A percentile compares a stretch with the other conserved stretches of the same genome.
Evolutionary conservation across 768 basidiomycete genomes (phyloP).

Genomic region (Amanita fuliginea): DNA sequence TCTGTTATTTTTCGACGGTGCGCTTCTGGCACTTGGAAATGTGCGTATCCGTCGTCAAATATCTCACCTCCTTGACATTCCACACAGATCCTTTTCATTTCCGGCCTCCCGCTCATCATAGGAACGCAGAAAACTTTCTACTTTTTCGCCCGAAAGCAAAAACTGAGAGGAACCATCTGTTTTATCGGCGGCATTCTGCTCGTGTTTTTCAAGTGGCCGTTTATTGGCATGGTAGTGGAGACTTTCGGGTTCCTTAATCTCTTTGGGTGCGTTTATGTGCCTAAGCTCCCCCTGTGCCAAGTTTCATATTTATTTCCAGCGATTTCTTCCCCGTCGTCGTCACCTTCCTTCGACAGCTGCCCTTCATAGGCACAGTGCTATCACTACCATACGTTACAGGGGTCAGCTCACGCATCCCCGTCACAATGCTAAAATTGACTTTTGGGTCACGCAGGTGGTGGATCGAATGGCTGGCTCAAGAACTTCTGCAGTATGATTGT

Average conservation of each 20-base stretch:
- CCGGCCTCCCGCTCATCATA: conserved; percentile 92
- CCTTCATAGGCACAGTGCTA: conserved; percentile 79
- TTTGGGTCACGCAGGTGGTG: conserved; percentile 37
- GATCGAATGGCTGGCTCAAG: conserved; percentile 76
- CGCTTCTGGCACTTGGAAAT: conserved; percentile 93
- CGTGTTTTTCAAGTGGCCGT: conserved; percentile 93
- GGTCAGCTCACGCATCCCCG: conserved; percentile 34
- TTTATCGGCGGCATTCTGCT: conserved; percentile 87
- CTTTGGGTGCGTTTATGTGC: conserved; percentile 63
- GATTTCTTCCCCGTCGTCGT: conserved; percentile 99
- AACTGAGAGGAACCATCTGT: conserved; percentile 81
- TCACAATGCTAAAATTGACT: neutral
- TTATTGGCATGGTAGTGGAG: conserved; percentile 87
- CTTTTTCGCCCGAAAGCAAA: conserved; percentile 95
- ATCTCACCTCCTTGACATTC: neutral
- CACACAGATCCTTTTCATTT: conserved; percentile 79
- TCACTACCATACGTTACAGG: conserved; percentile 80
- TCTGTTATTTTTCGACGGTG: conserved; percentile 93
- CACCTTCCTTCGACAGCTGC: conserved; percentile 91
- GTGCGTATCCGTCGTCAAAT: conserved; percentile 28
- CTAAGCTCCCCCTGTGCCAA: neutral
- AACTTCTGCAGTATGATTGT: conserved; percentile 51
- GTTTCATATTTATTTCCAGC: conserved; percentile 28
- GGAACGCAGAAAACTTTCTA: conserved; percentile 96
- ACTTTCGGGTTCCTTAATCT: conserved; percentile 96